Base-by-base conservation (phyloP, 2,329 filamentous ascomycete species). In the Chaetomium sp. region DNA sequence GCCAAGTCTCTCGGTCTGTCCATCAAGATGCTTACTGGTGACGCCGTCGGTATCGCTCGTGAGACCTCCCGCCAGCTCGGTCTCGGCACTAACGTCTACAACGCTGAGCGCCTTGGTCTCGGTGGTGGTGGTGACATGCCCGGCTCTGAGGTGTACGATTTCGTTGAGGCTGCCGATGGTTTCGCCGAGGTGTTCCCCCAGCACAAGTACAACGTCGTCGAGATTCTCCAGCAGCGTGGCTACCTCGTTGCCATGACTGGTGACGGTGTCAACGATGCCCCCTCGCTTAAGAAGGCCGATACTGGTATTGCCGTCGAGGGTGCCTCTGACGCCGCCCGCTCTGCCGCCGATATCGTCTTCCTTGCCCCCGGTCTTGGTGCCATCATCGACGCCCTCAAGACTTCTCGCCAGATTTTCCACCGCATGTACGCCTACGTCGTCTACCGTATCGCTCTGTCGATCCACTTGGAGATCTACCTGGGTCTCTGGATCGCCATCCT, bases 371-470 rank as follows among this genome's bases (percentile, higher is more conserved):
- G 90, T 78, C 85, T 95, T 60, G 91, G 89, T 73, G 88, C 90
- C 61, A 95, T 95, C 72, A 95, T 95, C 67, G 89, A 95, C 71
- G 89, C 90, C 59, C 81, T 95, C 65, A 95, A 95, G 79, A 95
- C 88, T 63, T 92, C 89, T 36, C 88, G 91, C 67, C 90, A 95
- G 73, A 95, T 96, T 72, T 95, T 95, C 80, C 90, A 95, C 77
- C 89, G 91, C 67, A 95, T 96, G 90, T 94, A 95, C 76, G 88
- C 90, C 58, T 96, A 95, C 77, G 89, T 96, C 63, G 88, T 95
- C 67, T 95, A 95, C 79, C 89, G 91, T 81, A 95, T 96, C 68
- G 90, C 91, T 49, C 77, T 96, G 67, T 95, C 90, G 12, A 84
- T 95, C 62, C 91, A 96, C 72, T 80, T 95, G 69, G 89, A 94